These are phyloP conservation scores for Heterobasidion annosum DNA, from an alignment of 1,284 basidiomycete genomes.

Conservation along the genomic window DNA sequence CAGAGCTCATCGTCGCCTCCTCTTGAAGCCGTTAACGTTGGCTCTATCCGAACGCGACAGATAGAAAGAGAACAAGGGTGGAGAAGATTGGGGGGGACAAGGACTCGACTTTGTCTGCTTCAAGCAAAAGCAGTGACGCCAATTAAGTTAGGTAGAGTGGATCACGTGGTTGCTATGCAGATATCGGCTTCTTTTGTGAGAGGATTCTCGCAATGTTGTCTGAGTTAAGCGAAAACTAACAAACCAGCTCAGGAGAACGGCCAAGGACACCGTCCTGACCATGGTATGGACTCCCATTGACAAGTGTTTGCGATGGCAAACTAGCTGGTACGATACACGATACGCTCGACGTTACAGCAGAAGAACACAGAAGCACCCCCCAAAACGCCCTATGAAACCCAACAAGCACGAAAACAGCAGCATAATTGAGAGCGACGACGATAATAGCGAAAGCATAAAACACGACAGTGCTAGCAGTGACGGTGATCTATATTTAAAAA, in stretches of 20 bases:
- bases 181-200: neutral
- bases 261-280: no score
- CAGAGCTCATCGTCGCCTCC: slow-evolving; percentile 22
- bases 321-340: slow-evolving; percentile 1
- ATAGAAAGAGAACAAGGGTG: neutral
- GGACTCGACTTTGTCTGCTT: neutral
- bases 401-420: slow-evolving; percentile 10
- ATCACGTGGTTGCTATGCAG: slow-evolving; percentile 1
- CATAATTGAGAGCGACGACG: slow-evolving; percentile 4
- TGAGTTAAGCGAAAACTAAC: no score
- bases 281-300: neutral
- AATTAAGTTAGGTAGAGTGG: neutral
- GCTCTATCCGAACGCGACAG: neutral
- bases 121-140: neutral
- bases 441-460: slow-evolving; percentile 9
- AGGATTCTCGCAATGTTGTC: neutral
- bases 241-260: no score
- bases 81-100: neutral
- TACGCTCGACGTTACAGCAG: slow-evolving; percentile 9
- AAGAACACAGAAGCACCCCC: slow-evolving; percentile 10
- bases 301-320: neutral
- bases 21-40: neutral
- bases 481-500: slow-evolving; percentile 7
- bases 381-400: slow-evolving; percentile 6
- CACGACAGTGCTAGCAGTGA: slow-evolving; percentile 5